Conservation (phyloP, 129 eudicot species). For the Heracleum sosnowskyi region DNA sequence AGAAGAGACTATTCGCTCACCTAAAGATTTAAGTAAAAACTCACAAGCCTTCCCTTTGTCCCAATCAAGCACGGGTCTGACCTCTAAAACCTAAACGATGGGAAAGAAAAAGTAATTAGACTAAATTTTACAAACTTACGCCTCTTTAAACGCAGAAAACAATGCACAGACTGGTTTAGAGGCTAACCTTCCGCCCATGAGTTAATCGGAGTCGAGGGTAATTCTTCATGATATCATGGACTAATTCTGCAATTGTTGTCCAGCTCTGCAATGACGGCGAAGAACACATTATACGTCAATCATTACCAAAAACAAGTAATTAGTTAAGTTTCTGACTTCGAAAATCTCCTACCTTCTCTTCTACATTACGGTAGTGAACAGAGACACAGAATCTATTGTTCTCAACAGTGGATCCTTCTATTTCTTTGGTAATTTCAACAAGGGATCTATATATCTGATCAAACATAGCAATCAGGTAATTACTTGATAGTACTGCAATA, state of each 20-base stretch:
- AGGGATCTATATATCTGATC: conserved; percentile 59
- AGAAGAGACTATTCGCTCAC: conserved; percentile 31
- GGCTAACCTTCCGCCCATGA: conserved; percentile 80
- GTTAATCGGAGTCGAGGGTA: conserved; percentile 74
- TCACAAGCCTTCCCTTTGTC: conserved; percentile 96
- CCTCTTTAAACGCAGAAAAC: neutral
- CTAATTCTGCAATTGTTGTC: conserved; percentile 53
- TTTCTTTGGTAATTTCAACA: conserved; percentile 55
- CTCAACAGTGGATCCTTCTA: conserved; percentile 75
- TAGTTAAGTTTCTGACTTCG: neutral
- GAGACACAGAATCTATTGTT: conserved; percentile 92
- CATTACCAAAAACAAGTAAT: neutral
- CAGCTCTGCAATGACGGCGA: conserved; percentile 43
- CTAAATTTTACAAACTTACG: neutral
- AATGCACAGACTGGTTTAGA: neutral
- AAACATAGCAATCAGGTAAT: conserved; percentile 8
- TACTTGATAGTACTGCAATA: neutral
- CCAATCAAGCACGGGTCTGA: conserved; percentile 91
- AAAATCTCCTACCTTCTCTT: conserved; percentile 58
- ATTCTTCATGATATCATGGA: conserved; percentile 52
- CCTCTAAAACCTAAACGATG: conserved; percentile 63
- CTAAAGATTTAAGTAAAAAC: conserved; percentile 82
- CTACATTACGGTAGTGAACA: conserved; percentile 94
- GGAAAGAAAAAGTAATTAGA: conserved; percentile 7
- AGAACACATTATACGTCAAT: conserved; percentile 1